phyloP scores from a whole-genome alignment of 1,284 basidiomycete genomes.

The Malassezia pachydermatis region DNA sequence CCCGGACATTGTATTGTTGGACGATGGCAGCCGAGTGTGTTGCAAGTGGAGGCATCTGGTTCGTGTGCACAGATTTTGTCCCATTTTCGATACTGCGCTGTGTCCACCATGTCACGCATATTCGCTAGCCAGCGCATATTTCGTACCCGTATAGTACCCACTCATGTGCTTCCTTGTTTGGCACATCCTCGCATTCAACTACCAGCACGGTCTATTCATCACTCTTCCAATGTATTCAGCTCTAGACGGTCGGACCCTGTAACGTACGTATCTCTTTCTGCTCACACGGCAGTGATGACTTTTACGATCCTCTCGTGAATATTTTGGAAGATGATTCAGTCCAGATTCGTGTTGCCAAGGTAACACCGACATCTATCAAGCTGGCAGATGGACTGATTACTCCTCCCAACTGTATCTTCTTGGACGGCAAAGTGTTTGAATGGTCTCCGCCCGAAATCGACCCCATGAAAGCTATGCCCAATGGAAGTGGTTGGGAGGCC shows the following conservation, averaged over 20 bases:
- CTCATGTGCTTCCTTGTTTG: no score
- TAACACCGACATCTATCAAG: not conserved
- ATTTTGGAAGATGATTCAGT: slow-evolving; percentile 12
- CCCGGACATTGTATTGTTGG: slow-evolving; percentile 10
- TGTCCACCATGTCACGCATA: not conserved
- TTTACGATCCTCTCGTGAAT: slow-evolving; percentile 9
- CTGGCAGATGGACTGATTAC: slow-evolving; percentile 58
- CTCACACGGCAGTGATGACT: slow-evolving; percentile 1
- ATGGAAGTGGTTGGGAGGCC: slow-evolving; percentile 49
- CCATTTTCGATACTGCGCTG: not conserved
- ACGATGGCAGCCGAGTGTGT: no score
- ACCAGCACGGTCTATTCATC: no score
- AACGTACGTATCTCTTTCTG: not conserved
- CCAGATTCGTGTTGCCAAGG: slow-evolving; percentile 14
- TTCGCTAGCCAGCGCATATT: no score
- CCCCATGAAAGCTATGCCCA: slow-evolving; percentile 49
- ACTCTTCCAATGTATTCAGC: no score
- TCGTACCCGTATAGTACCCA: no score
- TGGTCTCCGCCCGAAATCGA: slow-evolving; percentile 68
- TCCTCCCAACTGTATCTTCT: slow-evolving; percentile 65
- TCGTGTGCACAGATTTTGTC: not conserved
- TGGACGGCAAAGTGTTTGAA: slow-evolving; percentile 72
- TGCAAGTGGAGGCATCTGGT: not conserved
- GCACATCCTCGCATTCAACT: no score
- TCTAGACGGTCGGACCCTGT: no score